Evolutionary conservation across 345 rosid species (phyloP).

Genomic region (Acer negundo): DNA sequence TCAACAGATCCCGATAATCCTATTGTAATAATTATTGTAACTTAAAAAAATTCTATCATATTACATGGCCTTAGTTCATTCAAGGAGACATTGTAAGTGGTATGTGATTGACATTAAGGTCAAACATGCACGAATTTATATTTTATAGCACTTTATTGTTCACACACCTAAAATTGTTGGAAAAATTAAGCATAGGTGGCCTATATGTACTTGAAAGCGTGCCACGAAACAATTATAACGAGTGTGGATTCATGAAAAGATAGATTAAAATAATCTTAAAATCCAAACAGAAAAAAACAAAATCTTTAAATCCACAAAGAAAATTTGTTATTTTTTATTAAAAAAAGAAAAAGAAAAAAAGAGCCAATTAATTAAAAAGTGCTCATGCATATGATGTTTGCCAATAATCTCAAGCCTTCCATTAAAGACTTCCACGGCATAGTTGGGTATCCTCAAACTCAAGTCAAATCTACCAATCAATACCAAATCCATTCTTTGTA

Average conservation of each 20-base stretch:
- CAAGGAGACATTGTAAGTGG: background rate
- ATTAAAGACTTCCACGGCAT: constrained; percentile 3
- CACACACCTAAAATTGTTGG: background rate
- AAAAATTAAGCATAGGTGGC: too few species aligned
- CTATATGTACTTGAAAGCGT: background rate
- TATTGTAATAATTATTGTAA: too few species aligned
- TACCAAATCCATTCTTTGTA: background rate
- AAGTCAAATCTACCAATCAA: background rate
- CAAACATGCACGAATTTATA: background rate
- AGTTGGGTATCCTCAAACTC: background rate
- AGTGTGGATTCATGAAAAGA: background rate
- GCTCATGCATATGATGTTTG: background rate
- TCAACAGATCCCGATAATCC: too few species aligned
- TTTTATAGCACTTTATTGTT: too few species aligned
- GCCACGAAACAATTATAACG: background rate
- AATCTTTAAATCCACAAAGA: background rate
- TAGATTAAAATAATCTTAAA: background rate
- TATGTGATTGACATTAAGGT: background rate
- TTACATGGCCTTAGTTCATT: background rate
- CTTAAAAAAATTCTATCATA: too few species aligned
- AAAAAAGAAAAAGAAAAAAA: background rate
- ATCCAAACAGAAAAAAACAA: background rate
- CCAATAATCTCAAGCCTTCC: constrained; percentile 4
- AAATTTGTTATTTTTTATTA: too few species aligned
- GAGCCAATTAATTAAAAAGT: background rate